Evolutionary conservation across 2,329 filamentous ascomycete species (phyloP).

Genomic region (Ceratocystis ficicola): DNA sequence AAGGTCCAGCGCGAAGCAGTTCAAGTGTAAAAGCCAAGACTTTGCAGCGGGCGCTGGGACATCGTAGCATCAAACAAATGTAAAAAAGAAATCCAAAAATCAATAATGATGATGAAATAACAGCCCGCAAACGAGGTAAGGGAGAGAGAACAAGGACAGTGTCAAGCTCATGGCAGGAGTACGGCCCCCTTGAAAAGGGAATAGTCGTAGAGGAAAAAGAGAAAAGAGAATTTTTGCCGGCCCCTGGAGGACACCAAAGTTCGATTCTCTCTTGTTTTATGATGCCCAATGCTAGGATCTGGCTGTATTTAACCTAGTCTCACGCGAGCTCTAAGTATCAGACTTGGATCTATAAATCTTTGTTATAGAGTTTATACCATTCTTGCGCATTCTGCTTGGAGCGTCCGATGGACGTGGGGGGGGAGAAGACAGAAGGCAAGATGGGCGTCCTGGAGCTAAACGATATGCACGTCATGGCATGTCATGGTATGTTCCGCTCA

Average conservation of each 20-base stretch:
- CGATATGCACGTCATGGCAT: too few species aligned
- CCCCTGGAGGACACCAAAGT: background rate
- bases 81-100: too few species aligned
- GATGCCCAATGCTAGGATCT: background rate
- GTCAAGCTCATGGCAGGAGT: slow-evolving; percentile 1
- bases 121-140: background rate
- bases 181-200: background rate
- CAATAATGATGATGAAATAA: background rate
- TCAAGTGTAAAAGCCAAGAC: background rate
- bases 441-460: too few species aligned
- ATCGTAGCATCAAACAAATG: background rate
- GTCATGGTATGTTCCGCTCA: too few species aligned
- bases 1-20: background rate
- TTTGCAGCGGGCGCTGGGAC: slow-evolving; percentile 1
- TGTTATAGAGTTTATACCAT: background rate
- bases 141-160: background rate
- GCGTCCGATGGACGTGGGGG: too few species aligned
- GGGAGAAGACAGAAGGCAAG: too few species aligned
- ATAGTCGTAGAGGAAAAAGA: background rate
- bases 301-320: background rate
- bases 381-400: too few species aligned
- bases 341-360: background rate
- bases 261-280: background rate
- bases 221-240: background rate
- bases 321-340: background rate